Percentiles rank a stretch among this genome's conserved stretches.
Conservation (phyloP, 1,284 basidiomycete genomes). For the Apiotrichum mycotoxinovorans region DNA sequence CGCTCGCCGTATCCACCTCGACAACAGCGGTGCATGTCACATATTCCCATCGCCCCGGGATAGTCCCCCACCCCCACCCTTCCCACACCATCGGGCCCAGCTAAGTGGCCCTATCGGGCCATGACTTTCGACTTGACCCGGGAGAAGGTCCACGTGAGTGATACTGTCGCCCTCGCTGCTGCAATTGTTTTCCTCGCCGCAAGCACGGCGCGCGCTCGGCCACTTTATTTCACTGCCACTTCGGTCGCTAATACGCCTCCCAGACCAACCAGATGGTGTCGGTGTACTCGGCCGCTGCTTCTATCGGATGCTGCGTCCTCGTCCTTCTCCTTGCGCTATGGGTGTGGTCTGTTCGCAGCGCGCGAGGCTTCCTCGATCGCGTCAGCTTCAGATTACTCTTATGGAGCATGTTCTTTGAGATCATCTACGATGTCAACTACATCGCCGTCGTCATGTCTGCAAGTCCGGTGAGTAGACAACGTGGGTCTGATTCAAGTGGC, state of each 20-base stretch:
- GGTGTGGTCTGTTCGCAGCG: constrained; percentile 16
- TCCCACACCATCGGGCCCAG: not conserved
- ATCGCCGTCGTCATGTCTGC: constrained; percentile 20
- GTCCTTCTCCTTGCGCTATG: constrained; percentile 17
- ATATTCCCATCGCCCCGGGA: not conserved
- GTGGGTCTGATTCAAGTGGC: too few relatives aligned
- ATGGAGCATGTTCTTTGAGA: constrained; percentile 32
- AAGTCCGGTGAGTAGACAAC: constrained; percentile 5
- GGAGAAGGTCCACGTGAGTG: constrained; percentile 59
- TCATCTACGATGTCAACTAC: constrained; percentile 32
- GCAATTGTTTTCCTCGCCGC: too few relatives aligned
- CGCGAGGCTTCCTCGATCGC: constrained; percentile 30
- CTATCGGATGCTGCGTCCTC: constrained; percentile 13
- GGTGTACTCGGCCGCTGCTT: constrained; percentile 17
- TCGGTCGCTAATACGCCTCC: not conserved
- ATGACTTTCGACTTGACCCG: constrained; percentile 29
- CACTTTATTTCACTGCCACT: too few relatives aligned
- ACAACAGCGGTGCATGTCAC: not conserved
- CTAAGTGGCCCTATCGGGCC: constrained; percentile 5
- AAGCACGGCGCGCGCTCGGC: too few relatives aligned
- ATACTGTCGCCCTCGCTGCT: too few relatives aligned
- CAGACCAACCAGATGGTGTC: constrained; percentile 20
- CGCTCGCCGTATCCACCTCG: not conserved
- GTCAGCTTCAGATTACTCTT: constrained; percentile 37
- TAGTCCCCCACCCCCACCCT: not conserved